phyloP scores from a whole-genome alignment of 495 filamentous ascomycete genomes.

The Tuber aestivum region DNA sequence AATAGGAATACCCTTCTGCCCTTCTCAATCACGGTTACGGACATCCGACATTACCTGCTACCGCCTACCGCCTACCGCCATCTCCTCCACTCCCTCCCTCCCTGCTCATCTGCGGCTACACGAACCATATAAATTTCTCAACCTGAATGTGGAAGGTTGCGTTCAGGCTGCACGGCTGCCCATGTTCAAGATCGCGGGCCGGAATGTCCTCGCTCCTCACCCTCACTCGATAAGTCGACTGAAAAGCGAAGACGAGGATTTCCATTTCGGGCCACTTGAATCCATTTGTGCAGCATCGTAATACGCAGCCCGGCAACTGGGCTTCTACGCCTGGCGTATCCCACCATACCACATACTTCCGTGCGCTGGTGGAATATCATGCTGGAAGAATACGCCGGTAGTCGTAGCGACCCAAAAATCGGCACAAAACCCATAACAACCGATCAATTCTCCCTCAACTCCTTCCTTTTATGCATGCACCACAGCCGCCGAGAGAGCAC shows the following conservation, averaged over 20 bases:
- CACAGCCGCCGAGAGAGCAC: not conserved
- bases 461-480: not conserved
- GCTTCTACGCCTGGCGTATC: not conserved
- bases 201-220: conserved; percentile 7
- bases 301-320: not conserved
- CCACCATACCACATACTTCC: not conserved
- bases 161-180: conserved; percentile 25
- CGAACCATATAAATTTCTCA: not conserved
- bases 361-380: not conserved
- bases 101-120: not conserved
- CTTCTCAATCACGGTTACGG: conserved; percentile 25
- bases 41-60: conserved; percentile 31
- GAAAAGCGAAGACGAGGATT: not conserved
- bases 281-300: not conserved
- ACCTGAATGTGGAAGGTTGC: conserved; percentile 13
- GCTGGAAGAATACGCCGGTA: not conserved
- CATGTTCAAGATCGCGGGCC: conserved; percentile 28
- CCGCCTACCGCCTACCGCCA: too few species aligned
- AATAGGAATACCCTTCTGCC: conserved; percentile 10
- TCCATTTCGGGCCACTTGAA: too few species aligned
- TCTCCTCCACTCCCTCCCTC: conserved; percentile 17
- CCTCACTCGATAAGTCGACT: not conserved
- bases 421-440: not conserved
- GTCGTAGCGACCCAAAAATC: conserved; percentile 3
- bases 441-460: not conserved